These are phyloP conservation scores for Glycine tomentella DNA, from an alignment of 306 rosid species.

Conservation along the genomic window DNA sequence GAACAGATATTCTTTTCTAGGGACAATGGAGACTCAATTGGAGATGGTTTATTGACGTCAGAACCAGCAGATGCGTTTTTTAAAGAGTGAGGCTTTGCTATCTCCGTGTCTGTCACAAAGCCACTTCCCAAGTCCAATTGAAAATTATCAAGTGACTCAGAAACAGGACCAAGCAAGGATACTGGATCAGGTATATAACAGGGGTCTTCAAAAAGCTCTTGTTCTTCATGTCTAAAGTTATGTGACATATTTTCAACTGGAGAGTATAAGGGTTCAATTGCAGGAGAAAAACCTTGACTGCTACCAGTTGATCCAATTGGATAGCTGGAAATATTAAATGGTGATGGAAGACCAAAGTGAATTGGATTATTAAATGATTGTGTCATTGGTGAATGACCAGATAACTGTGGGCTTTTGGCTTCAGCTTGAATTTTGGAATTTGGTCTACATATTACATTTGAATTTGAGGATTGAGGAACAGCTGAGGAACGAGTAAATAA, in stretches of 20 bases:
- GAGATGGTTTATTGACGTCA: slow-evolving; percentile 83
- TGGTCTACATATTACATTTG: slow-evolving; percentile 88
- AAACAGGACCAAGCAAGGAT: slow-evolving; percentile 90
- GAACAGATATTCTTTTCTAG: slow-evolving; percentile 78
- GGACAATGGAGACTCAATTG: slow-evolving; percentile 92
- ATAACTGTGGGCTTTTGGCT: slow-evolving; percentile 58
- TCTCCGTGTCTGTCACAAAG: slow-evolving; percentile 65
- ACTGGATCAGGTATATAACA: slow-evolving; percentile 86
- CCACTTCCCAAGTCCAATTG: slow-evolving; percentile 75
- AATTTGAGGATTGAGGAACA: slow-evolving; percentile 62
- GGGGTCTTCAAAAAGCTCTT: slow-evolving; percentile 93
- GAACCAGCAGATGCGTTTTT: slow-evolving; percentile 65
- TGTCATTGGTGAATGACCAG: slow-evolving; percentile 62
- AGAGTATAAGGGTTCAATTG: slow-evolving; percentile 75
- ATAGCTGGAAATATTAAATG: slow-evolving; percentile 68
- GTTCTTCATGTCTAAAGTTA: slow-evolving; percentile 79
- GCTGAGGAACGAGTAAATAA: slow-evolving; percentile 82
- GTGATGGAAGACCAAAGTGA: slow-evolving; percentile 87
- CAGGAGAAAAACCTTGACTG: slow-evolving; percentile 85
- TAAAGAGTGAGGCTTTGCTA: slow-evolving; percentile 62
- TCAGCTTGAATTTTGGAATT: slow-evolving; percentile 70
- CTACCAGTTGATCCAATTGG: slow-evolving; percentile 59
- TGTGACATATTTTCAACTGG: slow-evolving; percentile 59
- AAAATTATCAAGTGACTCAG: slow-evolving; percentile 91
- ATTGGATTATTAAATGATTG: slow-evolving; percentile 83